Base-by-base conservation (phyloP, 2,329 filamentous ascomycete genomes). In the Fonsecaea nubica region DNA sequence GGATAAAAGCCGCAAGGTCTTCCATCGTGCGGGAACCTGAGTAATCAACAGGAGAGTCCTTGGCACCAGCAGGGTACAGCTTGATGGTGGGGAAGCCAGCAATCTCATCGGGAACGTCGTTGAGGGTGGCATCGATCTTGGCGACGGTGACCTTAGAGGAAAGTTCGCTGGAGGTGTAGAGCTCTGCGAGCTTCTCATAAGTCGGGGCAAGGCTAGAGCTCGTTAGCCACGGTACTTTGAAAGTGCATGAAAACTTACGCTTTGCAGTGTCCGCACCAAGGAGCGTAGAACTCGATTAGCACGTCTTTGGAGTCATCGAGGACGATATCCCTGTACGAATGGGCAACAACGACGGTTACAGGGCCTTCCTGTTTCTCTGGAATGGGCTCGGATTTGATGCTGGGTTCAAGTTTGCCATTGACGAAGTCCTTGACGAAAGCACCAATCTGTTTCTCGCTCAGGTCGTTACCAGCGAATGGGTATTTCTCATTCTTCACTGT, bases 41-140 rank as follows among this genome's bases (percentile, higher is more conserved):
- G 87, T 97, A 99, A 74, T 92, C 92, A 70, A 97, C 81, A 66
- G 95, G 92, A 73, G 88, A 84, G 76, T 86, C 85, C 89, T 99
- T 99, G 81, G 86, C 86, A 76, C 93, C 93, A 75, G 95, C 95
- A 71, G 92, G 88, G 90, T 89, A 99, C 73, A 99, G 88, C 88
- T 98, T 98, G 87, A 99, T 97, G 80, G 95, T 99, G 65, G 95
- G 95, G 90, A 99, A 99, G 71, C 95, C 95, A 81, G 92, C 88
- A 77, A 99, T 92, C 84, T 97, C 92, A 81, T 98, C 94, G 65
- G 95, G 95, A 65, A 98, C 92, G 75, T 99, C 95, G 84, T 99
- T 99, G 83, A 83, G 82, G 69, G 95, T 99, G 66, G 95, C 95
- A 77, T 99, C 95, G 74, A 99, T 90, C 90, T 99, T 99, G 82